Base-by-base conservation (phyloP, 345 rosid genomes). In the Eucalyptus leucophloia region DNA sequence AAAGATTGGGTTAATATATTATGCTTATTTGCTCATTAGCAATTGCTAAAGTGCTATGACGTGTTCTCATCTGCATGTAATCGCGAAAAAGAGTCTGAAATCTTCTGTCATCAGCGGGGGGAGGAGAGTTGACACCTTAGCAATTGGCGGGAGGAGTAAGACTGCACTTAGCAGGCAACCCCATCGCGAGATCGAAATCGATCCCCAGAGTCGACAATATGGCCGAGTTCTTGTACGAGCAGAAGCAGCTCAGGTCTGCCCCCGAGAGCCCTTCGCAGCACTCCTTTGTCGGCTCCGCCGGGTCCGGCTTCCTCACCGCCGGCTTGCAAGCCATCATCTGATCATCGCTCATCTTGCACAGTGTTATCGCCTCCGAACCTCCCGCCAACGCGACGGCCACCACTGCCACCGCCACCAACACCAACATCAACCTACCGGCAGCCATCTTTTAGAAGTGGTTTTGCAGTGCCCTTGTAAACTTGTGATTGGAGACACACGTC, bases 131-230 rank as follows among this genome's bases (percentile, higher is more conserved):
- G 81, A 87, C 62, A 86, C 40, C 23, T 87, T 87, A 91, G 88
- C 95, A 93, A 49, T 69, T 47, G 5, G 92, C 45, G 4, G 94
- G 94, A 86, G 90, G 30, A 54, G 93, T 85, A 30, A 93, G 90
- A 69, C 83, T 88, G 90, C 96, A 95, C 89, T 95, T 94, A 51
- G 92, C 19, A 30, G 97, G 96, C 60, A 96, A 92, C 16, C 62
- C 94, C 92, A 91, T 28, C 72, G 96, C 98, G 12, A 97, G 97
- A 6, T 56, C 87, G 23, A 97, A 95, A 90, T 96, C 97, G 88
- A 97, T 95, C 53, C 98, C 98, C 0, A 45, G 49, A 44, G 95
- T 34, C 34, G 95, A 94, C 88, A 96, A 90, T 93, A 89, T 26
- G 16, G 90, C 53, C 3, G 96, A 95, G 54, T 91, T 92, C 91